Conservation (phyloP, 148 eudicot genomes). For the Silene conica region DNA sequence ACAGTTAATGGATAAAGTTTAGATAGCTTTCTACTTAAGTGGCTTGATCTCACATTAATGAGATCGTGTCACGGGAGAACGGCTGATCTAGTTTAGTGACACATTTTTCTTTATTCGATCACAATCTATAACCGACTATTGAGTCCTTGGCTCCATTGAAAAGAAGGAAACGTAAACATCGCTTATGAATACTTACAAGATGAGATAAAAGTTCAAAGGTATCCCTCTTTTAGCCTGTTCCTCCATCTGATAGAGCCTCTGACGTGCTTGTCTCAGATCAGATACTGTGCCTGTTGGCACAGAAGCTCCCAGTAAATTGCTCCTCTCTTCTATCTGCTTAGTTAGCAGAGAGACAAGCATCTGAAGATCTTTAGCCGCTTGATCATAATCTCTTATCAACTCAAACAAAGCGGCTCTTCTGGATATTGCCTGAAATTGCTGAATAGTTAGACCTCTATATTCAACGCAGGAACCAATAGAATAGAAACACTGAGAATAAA, state of each 20-base stretch:
- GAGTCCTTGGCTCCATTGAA: neutral
- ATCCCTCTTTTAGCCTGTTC: slow-evolving; percentile 59
- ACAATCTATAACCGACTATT: too few species aligned
- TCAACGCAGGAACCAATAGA: neutral
- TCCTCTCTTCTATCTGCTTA: slow-evolving; percentile 56
- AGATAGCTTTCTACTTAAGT: too few species aligned
- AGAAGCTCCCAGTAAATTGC: slow-evolving; percentile 36
- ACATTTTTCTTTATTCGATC: too few species aligned
- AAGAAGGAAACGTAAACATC: neutral
- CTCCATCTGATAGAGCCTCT: slow-evolving; percentile 55
- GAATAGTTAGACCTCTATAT: neutral
- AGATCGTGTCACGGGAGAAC: too few species aligned
- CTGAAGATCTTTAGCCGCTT: slow-evolving; percentile 71
- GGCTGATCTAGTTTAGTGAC: too few species aligned
- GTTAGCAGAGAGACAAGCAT: slow-evolving; percentile 52
- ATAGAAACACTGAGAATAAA: neutral
- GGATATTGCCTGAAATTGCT: slow-evolving; percentile 58
- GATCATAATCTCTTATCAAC: slow-evolving; percentile 90
- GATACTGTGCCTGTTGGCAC: slow-evolving; percentile 28
- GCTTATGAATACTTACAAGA: slow-evolving; percentile 54
- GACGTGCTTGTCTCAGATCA: slow-evolving; percentile 68
- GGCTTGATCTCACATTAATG: too few species aligned
- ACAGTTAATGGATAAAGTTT: too few species aligned
- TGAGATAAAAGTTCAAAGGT: slow-evolving; percentile 74
- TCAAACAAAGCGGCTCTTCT: slow-evolving; percentile 85